Conservation (phyloP, 805 yeast species). For the Saturnispora ahearnii region DNA sequence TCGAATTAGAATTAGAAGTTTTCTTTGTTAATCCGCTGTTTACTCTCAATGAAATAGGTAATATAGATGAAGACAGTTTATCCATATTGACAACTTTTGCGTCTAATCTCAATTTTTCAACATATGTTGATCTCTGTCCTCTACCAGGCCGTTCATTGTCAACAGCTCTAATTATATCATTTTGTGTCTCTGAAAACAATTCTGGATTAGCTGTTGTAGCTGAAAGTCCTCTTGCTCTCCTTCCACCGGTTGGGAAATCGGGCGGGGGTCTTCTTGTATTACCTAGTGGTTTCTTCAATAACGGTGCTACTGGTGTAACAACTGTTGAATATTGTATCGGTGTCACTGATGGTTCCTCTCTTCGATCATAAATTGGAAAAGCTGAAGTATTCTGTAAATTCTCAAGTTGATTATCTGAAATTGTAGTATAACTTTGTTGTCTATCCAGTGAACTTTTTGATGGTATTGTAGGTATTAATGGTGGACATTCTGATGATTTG, state of each 20-base stretch:
- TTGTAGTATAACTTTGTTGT: neutral
- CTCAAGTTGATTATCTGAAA: neutral
- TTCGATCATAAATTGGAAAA: slow-evolving; percentile 28
- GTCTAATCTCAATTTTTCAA: slow-evolving; percentile 20
- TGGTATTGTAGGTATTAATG: neutral
- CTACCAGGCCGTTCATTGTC: slow-evolving; percentile 26
- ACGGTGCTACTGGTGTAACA: slow-evolving; percentile 14
- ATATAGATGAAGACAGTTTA: slow-evolving; percentile 1
- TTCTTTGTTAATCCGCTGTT: neutral
- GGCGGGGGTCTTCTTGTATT: slow-evolving; percentile 32
- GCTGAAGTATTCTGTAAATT: neutral
- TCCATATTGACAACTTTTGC: slow-evolving; percentile 4
- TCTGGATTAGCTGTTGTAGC: slow-evolving; percentile 27
- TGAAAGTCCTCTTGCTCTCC: slow-evolving; percentile 32
- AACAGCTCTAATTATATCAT: neutral
- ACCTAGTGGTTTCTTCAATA: slow-evolving; percentile 8
- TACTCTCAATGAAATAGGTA: slow-evolving; percentile 3
- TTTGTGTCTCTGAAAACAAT: slow-evolving; percentile 16
- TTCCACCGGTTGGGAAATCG: slow-evolving; percentile 28
- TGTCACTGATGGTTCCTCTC: slow-evolving; percentile 29
- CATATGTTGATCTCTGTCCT: slow-evolving; percentile 45
- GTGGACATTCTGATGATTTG: neutral
- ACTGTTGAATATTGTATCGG: slow-evolving; percentile 24
- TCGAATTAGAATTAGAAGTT: neutral
- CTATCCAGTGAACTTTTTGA: slow-evolving; percentile 1